Base-by-base conservation (phyloP, 176 grass and related monocot genomes). In the Calamus simplicifolius region DNA sequence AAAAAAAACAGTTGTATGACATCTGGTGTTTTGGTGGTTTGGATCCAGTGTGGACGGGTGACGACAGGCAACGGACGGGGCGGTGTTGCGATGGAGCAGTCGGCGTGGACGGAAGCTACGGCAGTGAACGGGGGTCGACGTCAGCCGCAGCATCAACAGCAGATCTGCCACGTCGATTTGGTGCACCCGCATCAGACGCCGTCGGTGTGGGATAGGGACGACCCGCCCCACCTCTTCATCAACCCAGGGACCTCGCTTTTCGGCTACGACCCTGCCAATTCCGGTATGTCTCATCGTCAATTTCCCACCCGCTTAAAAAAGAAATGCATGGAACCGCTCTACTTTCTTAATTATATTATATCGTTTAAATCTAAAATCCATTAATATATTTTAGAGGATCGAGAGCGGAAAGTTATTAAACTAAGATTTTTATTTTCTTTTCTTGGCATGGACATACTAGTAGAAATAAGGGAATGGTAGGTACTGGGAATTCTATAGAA, bases 81-180 rank as follows among this genome's bases (percentile, higher is more conserved):
- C 18, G 74, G 74, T 70, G 77, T 78, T n/a, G 79, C 61, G 57
- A 56, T 82, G 59, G 85, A 75, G 62, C 75, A 82, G 63, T 72
- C 74, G 31, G 63, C 67, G 57, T 82, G 79, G 85, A 63, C 70
- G 55, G 75, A 79, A 16, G 35, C 35, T 2, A 68, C 74, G 63
- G 72, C 71, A 4, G 52, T 79, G 5, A 63, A 88, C 51, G 85
- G 75, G 70, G 63, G 57, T 58, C 82, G 75, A 69, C 72, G 82
- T 25, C 72, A 82, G 12, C 65, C 57, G 71, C 83, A 81, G 60
- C 35, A 43, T 1, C 70, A 73, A 55, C 85, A 87, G 53, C 85
- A 88, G 59, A 62, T 88, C 63, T 88, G 85, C 75, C 72, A 88
- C 62, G 67, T 80, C 56, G 79, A 82, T 73, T 79, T 83, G 62